A percentile compares a stretch with the other conserved stretches of the same genome.
These are phyloP conservation scores for Secale cereale DNA, from an alignment of 176 grass and related monocot genomes.

Conservation along the genomic window DNA sequence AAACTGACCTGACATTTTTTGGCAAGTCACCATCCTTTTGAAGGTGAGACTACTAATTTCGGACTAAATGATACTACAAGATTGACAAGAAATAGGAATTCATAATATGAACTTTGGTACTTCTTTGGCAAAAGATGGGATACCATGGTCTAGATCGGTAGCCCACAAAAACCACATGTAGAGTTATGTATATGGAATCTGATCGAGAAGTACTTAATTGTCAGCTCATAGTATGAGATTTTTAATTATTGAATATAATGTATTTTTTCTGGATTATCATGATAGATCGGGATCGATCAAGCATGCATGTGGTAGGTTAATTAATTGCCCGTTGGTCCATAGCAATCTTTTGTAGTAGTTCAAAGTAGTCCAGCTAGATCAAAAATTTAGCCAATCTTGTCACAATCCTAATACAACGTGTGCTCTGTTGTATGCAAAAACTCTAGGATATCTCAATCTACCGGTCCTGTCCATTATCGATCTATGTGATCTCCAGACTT, in stretches of 20 bases:
- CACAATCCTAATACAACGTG: background rate
- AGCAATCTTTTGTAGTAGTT: background rate
- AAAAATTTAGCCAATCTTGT: background rate
- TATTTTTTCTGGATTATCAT: background rate
- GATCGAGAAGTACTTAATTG: background rate
- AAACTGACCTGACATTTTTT: background rate
- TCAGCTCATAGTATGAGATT: background rate
- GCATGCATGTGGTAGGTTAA: background rate
- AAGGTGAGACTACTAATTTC: background rate
- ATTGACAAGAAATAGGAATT: background rate
- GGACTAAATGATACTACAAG: background rate
- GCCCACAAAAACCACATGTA: background rate
- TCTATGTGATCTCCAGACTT: background rate
- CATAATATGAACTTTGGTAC: background rate
- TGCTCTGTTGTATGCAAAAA: background rate
- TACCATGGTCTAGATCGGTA: background rate
- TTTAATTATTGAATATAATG: background rate
- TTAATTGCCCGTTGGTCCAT: background rate
- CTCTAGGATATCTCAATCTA: background rate
- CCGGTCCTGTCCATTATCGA: background rate
- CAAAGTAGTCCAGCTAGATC: background rate
- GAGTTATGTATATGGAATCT: background rate
- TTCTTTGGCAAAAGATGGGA: background rate
- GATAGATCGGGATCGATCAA: background rate
- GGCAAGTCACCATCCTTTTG: background rate